Conservation (phyloP, 148 eudicot species). For the Selenicereus undatus region DNA sequence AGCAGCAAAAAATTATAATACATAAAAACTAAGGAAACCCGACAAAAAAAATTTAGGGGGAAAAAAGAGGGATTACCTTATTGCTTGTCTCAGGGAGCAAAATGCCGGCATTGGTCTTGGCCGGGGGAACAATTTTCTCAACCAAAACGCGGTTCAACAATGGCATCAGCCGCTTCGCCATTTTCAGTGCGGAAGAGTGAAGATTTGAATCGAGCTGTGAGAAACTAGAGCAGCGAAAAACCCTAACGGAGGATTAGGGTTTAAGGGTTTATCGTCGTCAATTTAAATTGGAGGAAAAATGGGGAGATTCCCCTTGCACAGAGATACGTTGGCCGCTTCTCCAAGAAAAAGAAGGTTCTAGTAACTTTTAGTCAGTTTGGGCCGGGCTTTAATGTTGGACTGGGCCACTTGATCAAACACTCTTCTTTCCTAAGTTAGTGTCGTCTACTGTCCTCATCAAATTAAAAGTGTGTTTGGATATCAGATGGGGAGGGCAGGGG, state of each 20-base stretch:
- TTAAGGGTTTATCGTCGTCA: slow-evolving; percentile 23
- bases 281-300: not conserved
- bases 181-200: slow-evolving; percentile 1
- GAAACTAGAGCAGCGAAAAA: not conserved
- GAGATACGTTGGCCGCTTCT: not conserved
- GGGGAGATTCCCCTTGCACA: not conserved
- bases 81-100: slow-evolving; percentile 36
- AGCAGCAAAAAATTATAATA: not conserved
- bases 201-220: not conserved
- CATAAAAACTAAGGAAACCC: not conserved
- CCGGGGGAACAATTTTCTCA: slow-evolving; percentile 42
- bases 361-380: not conserved
- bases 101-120: slow-evolving; percentile 44
- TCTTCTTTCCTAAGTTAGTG: no score
- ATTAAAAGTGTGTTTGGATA: no score
- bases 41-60: no score
- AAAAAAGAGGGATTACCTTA: slow-evolving; percentile 22
- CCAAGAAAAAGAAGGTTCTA: slow-evolving; percentile 19
- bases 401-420: not conserved
- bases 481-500: no score
- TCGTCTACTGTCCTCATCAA: no score
- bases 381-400: not conserved
- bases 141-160: slow-evolving; percentile 43
- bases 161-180: slow-evolving; percentile 46
- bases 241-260: slow-evolving; percentile 18